Conservation (phyloP, 2,329 filamentous ascomycete genomes). For the Penicillium glabrum region DNA sequence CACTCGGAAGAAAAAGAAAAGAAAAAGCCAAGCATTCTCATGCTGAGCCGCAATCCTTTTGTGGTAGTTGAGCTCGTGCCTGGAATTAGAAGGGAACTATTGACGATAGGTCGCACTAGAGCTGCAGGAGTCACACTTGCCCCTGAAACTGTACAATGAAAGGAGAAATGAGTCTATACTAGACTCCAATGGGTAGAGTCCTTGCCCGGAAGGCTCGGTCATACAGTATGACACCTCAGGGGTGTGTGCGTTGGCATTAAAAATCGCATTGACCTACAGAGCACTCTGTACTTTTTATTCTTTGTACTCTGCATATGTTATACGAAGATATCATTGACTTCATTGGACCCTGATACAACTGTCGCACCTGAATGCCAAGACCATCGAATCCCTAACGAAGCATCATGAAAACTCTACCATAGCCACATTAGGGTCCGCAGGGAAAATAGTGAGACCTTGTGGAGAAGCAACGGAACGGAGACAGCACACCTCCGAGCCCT, state of each 20-base stretch:
- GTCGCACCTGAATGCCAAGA: background rate
- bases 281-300: background rate
- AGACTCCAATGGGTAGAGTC: background rate
- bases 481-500: background rate
- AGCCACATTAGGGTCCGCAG: background rate
- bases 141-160: background rate
- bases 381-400: background rate
- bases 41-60: background rate
- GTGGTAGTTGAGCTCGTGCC: background rate
- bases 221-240: background rate
- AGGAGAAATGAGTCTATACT: background rate
- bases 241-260: background rate
- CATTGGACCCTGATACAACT: background rate
- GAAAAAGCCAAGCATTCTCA: background rate
- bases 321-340: background rate
- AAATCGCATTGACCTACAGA: background rate
- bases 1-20: background rate
- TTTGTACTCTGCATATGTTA: background rate
- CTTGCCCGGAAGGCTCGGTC: background rate
- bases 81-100: background rate
- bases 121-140: background rate
- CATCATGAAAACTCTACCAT: background rate
- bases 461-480: background rate
- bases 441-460: background rate
- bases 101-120: background rate